Base-by-base conservation (phyloP, 768 basidiomycete genomes). In the Tulasnella sp. region DNA sequence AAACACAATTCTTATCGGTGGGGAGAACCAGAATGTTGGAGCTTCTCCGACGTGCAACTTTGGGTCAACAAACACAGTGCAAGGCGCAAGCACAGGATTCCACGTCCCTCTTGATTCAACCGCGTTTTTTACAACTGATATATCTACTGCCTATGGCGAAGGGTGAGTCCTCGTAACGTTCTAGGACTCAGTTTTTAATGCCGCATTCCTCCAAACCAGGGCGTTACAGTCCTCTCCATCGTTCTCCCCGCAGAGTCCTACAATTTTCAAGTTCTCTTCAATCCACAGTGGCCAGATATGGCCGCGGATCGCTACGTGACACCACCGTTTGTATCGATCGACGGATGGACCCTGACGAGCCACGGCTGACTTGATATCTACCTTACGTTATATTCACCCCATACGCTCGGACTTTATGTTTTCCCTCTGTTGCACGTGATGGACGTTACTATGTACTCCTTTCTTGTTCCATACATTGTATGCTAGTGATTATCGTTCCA, bases 261-360 rank as follows among this genome's bases (percentile, higher is more conserved):
- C 85, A 92, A 86, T 18, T 85, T 97, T 71, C 90, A 97, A 86
- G 92, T 98, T 75, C 85, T 99, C 84, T 93, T 99, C 87, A 96
- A 90, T 85, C 97, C 97, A 21, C 93, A 97, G 83, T 98, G 96
- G 96, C 85, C 87, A 46, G 91, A 90, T 42, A 89, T 93, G 87
- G 86, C 89, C 46, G 83, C 90, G 71, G 87, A 87, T 82, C 85
- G 85, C 82, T 92, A 90, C 85, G 89, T 92, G 80, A 92, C 90
- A 19, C 96, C 96, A 0, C 86, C 88, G 8, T 87, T 87, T 46
- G 95, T 98, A n/a, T 83, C 90, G 2, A 85, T 98, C 78, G 89
- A 88, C 81, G 85, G 85, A 81, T 98, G 97, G 97, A 88, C 89
- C 52, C 84, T 94, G 81, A 92, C 88, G 40, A 96, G 94, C 84